Evolutionary conservation across 305 asterid genomes (phyloP).

Genomic region (Solanum hybrid): DNA sequence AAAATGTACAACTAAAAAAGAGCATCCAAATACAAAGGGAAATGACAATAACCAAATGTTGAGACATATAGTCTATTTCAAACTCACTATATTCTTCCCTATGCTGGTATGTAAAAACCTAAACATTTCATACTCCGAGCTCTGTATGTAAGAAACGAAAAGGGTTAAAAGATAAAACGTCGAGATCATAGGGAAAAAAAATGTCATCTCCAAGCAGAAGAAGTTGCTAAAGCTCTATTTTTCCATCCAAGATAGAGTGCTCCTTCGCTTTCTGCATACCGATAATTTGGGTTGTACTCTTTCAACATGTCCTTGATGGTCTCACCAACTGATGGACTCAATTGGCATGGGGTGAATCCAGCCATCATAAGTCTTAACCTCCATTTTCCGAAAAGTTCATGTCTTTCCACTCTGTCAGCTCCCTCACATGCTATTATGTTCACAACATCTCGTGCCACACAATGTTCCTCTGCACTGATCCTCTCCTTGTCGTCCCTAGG

Average conservation of each 20-base stretch:
- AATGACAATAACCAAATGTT: not conserved
- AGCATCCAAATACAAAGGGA: not conserved
- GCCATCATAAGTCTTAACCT: slow-evolving; percentile 67
- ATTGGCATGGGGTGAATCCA: slow-evolving; percentile 45
- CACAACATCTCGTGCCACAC: slow-evolving; percentile 76
- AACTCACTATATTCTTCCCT: not conserved
- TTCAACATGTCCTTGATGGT: slow-evolving; percentile 44
- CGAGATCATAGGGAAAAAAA: no score
- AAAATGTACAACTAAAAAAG: not conserved
- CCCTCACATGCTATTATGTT: slow-evolving; percentile 89
- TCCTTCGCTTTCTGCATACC: slow-evolving; percentile 39
- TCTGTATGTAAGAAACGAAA: no score
- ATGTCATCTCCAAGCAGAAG: slow-evolving; percentile 59
- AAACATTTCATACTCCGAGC: no score
- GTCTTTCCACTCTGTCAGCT: slow-evolving; percentile 70
- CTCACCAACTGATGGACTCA: slow-evolving; percentile 50
- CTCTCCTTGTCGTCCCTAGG: slow-evolving; percentile 61
- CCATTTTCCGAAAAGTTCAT: slow-evolving; percentile 89
- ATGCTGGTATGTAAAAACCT: no score
- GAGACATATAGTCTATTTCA: not conserved
- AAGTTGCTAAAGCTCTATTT: slow-evolving; percentile 50
- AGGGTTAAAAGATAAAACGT: no score
- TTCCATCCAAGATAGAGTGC: slow-evolving; percentile 81
- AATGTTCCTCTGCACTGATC: slow-evolving; percentile 76
- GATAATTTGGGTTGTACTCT: slow-evolving; percentile 51